Percentiles rank a stretch among this genome's conserved stretches.
Conservation (phyloP, 2,329 filamentous ascomycete genomes). For the Coleophoma eucalyptorum region DNA sequence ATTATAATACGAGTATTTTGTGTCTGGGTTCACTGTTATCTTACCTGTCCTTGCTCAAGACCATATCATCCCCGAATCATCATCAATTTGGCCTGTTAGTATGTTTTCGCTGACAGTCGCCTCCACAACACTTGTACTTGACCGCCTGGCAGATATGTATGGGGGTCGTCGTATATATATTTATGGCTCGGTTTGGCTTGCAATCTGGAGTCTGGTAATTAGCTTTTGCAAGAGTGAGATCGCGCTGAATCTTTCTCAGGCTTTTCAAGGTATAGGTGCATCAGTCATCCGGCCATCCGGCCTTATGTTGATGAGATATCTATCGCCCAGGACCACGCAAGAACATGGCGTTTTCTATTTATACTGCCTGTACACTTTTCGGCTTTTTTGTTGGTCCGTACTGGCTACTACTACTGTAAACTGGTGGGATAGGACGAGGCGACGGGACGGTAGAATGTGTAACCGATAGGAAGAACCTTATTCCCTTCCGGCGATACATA, state of each 20-base stretch:
- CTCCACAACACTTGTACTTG: slow-evolving; percentile 39
- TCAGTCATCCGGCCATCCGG: slow-evolving; percentile 68
- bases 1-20: slow-evolving; percentile 5
- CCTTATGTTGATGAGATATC: slow-evolving; percentile 59
- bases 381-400: slow-evolving; percentile 42
- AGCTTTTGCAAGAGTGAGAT: slow-evolving; percentile 65
- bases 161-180: slow-evolving; percentile 60
- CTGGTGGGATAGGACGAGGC: too few relatives aligned
- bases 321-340: slow-evolving; percentile 68
- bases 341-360: slow-evolving; percentile 57
- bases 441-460: too few relatives aligned
- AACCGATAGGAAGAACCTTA: too few relatives aligned
- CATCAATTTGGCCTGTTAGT: slow-evolving; percentile 3
- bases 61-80: slow-evolving; percentile 1
- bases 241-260: slow-evolving; percentile 72
- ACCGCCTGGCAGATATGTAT: slow-evolving; percentile 58
- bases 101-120: slow-evolving; percentile 1
- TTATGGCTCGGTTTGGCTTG: slow-evolving; percentile 57
- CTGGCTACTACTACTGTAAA: too few relatives aligned
- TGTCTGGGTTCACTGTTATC: slow-evolving; percentile 5
- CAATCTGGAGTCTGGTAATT: slow-evolving; percentile 65
- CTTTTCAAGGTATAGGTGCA: slow-evolving; percentile 69
- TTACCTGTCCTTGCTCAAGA: slow-evolving; percentile 1
- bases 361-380: slow-evolving; percentile 49
- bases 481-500: too few relatives aligned